Base-by-base conservation (phyloP, 495 filamentous ascomycete species). In the Hypoxylon rickii region DNA sequence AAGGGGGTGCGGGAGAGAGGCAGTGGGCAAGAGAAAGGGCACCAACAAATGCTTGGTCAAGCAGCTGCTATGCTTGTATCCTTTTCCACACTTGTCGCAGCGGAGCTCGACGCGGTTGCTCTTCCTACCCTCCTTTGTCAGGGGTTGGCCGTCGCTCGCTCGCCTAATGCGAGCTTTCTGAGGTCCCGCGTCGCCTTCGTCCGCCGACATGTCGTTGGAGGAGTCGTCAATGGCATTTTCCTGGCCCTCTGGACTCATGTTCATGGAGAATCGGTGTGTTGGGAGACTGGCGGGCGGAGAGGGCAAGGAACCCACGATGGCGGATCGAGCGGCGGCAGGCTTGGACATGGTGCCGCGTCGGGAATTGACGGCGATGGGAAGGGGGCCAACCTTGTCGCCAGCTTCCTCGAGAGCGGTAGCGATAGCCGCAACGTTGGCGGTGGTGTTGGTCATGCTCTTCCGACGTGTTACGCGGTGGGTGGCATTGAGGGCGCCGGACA, bases 61-160 rank as follows among this genome's bases (percentile, higher is more conserved):
- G 87, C 94, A 98, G 81, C 95, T 97, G 86, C 93, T 93, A 84
- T 98, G 94, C 87, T 98, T 98, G 86, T 98, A 98, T 77, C 90
- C 92, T 82, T 98, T 98, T 73, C 94, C 94, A 81, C 94, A 98
- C 75, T 89, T 94, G 68, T 97, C 92, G 78, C 94, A 98, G 75
- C 89, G 89, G 67, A 98, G 82, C 70, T 97, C 93, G 63, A 85
- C 83, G 64, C 85, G 82, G 68, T 78, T 88, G 71, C 77, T 77
- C 71, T 85, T 87, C 71, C 86, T 91, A 64, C 83, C 84, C 58
- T 90, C 89, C 74, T 91, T 94, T 63, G 78, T 79, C 61, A 90
- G 76, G 55, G 86, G 84, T 59, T 89, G 86, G 56, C 89, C 91
- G 74, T 95, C 94, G 74, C 89, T 96, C 58, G 90, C 90, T 67